Percentiles rank a stretch among this genome's conserved stretches.
Evolutionary conservation across 2,329 filamentous ascomycete species (phyloP).

Genomic region (Fusarium nygamai): DNA sequence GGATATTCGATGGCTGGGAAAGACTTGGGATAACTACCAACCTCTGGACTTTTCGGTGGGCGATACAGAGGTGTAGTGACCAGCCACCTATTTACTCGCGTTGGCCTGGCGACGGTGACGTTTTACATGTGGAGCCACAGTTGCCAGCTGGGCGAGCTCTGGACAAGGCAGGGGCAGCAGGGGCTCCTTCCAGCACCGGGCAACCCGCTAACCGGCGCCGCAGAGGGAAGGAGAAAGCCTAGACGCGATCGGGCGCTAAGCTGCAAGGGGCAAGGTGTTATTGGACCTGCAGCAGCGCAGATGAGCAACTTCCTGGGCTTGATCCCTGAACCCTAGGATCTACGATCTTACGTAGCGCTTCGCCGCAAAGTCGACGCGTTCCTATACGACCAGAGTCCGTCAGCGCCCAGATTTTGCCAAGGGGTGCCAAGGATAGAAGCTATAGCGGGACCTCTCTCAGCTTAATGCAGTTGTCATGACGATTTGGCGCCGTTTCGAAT

Average conservation of each 20-base stretch:
- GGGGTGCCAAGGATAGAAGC: constrained; percentile 22
- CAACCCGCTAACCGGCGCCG: constrained; percentile 34
- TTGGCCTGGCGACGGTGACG: constrained; percentile 41
- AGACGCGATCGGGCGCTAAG: background rate
- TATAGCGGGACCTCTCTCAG: constrained; percentile 8
- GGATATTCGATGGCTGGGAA: constrained; percentile 41
- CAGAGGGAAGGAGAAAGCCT: constrained; percentile 19
- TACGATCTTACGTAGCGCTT: constrained; percentile 38
- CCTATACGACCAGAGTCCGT: constrained; percentile 7
- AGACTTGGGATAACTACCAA: constrained; percentile 36
- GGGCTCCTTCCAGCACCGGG: constrained; percentile 28
- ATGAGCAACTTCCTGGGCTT: constrained; percentile 22
- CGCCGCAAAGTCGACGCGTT: constrained; percentile 16
- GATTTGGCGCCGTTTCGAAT: constrained; percentile 40
- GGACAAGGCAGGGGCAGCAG: background rate
- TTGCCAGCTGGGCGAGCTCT: constrained; percentile 9
- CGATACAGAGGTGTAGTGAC: constrained; percentile 24
- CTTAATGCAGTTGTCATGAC: constrained; percentile 43
- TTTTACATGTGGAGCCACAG: constrained; percentile 23
- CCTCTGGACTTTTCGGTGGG: constrained; percentile 40
- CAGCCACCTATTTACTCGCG: constrained; percentile 44
- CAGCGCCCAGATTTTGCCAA: constrained; percentile 22
- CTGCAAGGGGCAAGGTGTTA: constrained; percentile 12
- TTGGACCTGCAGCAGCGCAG: constrained; percentile 34
- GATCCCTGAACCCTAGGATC: constrained; percentile 37